Evolutionary conservation across 495 filamentous ascomycete genomes (phyloP).

Genomic region (Talaromyces borbonicus): DNA sequence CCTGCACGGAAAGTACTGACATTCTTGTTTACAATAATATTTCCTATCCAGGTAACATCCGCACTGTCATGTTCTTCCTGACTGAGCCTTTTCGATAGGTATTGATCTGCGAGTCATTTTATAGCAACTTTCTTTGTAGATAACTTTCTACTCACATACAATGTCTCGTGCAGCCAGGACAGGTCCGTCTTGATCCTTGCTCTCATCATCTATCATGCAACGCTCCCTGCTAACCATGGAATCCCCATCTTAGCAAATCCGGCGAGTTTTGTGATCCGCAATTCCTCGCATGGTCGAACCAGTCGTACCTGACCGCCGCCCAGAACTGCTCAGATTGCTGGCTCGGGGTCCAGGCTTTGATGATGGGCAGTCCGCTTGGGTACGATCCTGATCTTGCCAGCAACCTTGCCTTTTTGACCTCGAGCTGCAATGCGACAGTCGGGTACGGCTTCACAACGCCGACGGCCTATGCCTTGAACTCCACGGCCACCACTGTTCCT

Average conservation of each 20-base stretch:
- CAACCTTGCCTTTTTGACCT: slow-evolving; percentile 8
- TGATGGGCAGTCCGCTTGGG: slow-evolving; percentile 10
- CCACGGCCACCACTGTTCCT: slow-evolving; percentile 6
- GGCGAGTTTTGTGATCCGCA: slow-evolving; percentile 1
- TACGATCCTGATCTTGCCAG: slow-evolving; percentile 9
- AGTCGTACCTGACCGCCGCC: background rate
- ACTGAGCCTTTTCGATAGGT: too few relatives aligned
- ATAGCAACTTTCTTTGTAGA: slow-evolving; percentile 6
- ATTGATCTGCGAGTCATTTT: background rate
- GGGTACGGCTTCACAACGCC: slow-evolving; percentile 9
- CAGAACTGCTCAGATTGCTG: slow-evolving; percentile 11
- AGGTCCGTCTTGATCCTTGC: background rate
- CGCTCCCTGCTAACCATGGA: too few relatives aligned
- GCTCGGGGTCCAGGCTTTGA: slow-evolving; percentile 6
- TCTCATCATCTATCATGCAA: too few relatives aligned
- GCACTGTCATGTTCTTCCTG: too few relatives aligned
- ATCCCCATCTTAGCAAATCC: background rate
- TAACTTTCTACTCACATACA: slow-evolving; percentile 1
- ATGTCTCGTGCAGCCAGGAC: slow-evolving; percentile 6
- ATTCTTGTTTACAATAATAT: background rate
- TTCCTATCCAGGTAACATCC: slow-evolving; percentile 1
- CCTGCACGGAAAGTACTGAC: slow-evolving; percentile 5
- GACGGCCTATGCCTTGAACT: slow-evolving; percentile 2
- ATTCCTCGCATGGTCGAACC: background rate
- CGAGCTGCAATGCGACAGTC: slow-evolving; percentile 3